A percentile compares a stretch with the other conserved stretches of the same genome.
Conservation (phyloP, 2,329 filamentous ascomycete species). For the Didymella pomorum region DNA sequence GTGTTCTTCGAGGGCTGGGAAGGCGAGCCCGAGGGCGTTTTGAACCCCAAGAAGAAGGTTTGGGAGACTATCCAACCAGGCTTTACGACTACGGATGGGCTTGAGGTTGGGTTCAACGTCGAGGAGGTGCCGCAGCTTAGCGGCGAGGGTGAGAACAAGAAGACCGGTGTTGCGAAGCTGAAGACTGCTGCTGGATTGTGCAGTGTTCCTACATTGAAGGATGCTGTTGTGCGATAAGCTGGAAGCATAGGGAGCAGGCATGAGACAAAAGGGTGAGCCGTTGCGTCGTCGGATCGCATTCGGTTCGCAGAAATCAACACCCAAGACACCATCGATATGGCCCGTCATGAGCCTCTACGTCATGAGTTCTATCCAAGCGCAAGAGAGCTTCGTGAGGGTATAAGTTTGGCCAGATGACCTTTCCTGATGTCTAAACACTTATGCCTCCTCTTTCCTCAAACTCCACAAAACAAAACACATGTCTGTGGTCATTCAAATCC, state of each 20-base stretch:
- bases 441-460: no score
- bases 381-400: no score
- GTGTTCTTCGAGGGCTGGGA: constrained; percentile 95
- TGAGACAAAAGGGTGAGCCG: constrained; percentile 2
- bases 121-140: constrained; percentile 77
- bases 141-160: constrained; percentile 68
- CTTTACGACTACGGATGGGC: constrained; percentile 83
- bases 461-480: no score
- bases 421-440: no score
- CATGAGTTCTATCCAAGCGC: no score
- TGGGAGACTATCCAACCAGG: constrained; percentile 98
- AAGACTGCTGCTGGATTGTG: constrained; percentile 84
- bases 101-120: constrained; percentile 89
- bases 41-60: constrained; percentile 99
- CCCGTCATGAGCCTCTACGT: not conserved
- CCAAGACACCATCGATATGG: not conserved
- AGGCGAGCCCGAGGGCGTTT: constrained; percentile 87
- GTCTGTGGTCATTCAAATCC: no score
- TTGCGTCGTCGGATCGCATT: not conserved
- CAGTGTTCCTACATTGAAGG: constrained; percentile 81
- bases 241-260: not conserved
- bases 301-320: not conserved
- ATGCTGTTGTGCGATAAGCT: constrained; percentile 78
- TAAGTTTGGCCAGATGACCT: no score
- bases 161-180: constrained; percentile 66